Percentiles rank a stretch among this genome's conserved stretches.
These are phyloP conservation scores for Aspergillus fumigatus DNA, from an alignment of 2,329 filamentous ascomycete species.

Conservation along the genomic window DNA sequence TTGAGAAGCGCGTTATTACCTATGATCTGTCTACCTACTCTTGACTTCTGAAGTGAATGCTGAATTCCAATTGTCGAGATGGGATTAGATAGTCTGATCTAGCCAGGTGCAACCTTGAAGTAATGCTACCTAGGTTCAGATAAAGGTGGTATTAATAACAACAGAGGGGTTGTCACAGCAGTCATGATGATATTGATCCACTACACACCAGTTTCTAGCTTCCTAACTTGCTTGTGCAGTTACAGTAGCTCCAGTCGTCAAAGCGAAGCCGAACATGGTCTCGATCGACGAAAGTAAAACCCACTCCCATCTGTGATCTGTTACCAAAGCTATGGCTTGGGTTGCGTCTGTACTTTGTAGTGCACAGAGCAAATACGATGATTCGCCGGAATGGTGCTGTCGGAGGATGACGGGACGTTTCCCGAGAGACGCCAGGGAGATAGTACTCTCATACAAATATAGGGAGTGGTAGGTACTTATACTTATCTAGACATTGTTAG, in stretches of 20 bases:
- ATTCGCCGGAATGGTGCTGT: background rate
- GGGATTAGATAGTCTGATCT: background rate
- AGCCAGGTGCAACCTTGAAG: background rate
- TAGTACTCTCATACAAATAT: background rate
- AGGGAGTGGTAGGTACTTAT: background rate
- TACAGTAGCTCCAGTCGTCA: background rate
- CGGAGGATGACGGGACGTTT: background rate
- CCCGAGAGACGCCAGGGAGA: background rate
- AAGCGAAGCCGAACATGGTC: background rate
- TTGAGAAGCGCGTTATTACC: background rate
- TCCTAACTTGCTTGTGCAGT: background rate
- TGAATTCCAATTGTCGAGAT: background rate
- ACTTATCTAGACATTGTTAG: background rate
- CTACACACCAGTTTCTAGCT: background rate
- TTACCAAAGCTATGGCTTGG: background rate
- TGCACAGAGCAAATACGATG: background rate
- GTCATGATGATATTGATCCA: background rate
- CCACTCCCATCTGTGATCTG: background rate
- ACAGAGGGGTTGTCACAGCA: background rate
- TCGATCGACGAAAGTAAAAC: background rate
- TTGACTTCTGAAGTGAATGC: background rate
- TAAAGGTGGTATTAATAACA: background rate
- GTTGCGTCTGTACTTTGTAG: background rate
- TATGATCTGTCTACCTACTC: background rate
- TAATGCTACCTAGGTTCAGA: background rate